A percentile compares a stretch with the other conserved stretches of the same genome.
phyloP scores from a whole-genome alignment of 108 stramenopile species.

The Chaetoceros muelleri region DNA sequence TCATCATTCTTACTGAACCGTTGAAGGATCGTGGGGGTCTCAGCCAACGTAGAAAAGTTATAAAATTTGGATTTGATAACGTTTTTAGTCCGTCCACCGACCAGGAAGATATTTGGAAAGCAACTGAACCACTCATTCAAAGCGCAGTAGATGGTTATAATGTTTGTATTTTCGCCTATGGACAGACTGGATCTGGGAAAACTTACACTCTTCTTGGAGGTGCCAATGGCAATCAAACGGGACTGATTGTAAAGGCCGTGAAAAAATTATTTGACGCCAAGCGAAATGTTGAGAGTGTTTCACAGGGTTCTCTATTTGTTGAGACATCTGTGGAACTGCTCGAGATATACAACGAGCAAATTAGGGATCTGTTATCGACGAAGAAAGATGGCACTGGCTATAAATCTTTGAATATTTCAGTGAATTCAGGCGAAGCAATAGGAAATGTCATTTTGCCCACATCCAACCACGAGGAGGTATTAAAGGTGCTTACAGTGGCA shows the following conservation, averaged over 20 bases:
- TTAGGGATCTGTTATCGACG: constrained; percentile 73
- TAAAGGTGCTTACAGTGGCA: constrained; percentile 39
- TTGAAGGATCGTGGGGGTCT: constrained; percentile 73
- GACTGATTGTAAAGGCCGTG: constrained; percentile 59
- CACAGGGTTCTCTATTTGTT: constrained; percentile 41
- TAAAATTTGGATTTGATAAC: constrained; percentile 68
- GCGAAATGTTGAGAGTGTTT: constrained; percentile 29
- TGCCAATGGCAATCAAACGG: constrained; percentile 6
- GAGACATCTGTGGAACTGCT: constrained; percentile 77
- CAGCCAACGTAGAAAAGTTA: constrained; percentile 46
- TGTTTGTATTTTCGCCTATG: constrained; percentile 91
- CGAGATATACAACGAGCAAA: constrained; percentile 97
- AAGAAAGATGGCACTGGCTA: constrained; percentile 25
- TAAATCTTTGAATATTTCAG: constrained; percentile 34
- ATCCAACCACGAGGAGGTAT: constrained; percentile 33
- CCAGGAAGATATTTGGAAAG: constrained; percentile 80
- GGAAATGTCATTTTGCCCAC: constrained; percentile 43
- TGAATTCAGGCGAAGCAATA: constrained; percentile 52
- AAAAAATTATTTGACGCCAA: constrained; percentile 73
- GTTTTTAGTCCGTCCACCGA: constrained; percentile 41
- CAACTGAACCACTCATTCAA: constrained; percentile 76
- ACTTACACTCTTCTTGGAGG: constrained; percentile 93
- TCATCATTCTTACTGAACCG: constrained; percentile 63
- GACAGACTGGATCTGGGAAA: constrained; percentile 70
- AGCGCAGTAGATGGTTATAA: constrained; percentile 80